phyloP scores from a whole-genome alignment of 306 rosid genomes.

The Cicer arietinum region DNA sequence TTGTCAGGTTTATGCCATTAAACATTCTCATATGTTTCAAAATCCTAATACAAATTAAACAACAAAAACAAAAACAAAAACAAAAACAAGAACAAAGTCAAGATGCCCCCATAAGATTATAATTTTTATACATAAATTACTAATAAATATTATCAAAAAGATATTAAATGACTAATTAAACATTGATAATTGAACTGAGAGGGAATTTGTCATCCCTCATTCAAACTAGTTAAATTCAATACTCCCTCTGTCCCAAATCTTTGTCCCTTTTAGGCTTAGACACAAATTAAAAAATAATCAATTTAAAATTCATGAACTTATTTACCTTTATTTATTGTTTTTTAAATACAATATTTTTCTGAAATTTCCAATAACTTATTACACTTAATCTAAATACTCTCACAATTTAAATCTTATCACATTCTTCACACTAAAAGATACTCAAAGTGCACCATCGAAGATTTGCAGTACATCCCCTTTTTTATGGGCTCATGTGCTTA shows the following conservation, averaged over 20 bases:
- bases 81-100: conserved; percentile 15
- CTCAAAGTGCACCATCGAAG: no score
- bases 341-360: no score
- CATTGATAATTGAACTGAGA: conserved; percentile 9
- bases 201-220: not conserved
- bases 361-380: no score
- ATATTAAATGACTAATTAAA: not conserved
- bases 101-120: not conserved
- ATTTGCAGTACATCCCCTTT: no score
- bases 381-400: no score
- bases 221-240: not conserved
- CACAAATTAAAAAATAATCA: no score
- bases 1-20: conserved; percentile 44
- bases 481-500: no score
- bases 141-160: not conserved
- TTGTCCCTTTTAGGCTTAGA: no score
- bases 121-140: not conserved
- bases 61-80: not conserved
- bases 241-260: not conserved
- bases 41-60: conserved; percentile 27
- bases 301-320: no score
- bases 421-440: no score
- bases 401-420: no score
- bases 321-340: no score
- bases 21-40: conserved; percentile 38